Base-by-base conservation (phyloP, 768 basidiomycete species). In the Daedaleopsis sinensis region DNA sequence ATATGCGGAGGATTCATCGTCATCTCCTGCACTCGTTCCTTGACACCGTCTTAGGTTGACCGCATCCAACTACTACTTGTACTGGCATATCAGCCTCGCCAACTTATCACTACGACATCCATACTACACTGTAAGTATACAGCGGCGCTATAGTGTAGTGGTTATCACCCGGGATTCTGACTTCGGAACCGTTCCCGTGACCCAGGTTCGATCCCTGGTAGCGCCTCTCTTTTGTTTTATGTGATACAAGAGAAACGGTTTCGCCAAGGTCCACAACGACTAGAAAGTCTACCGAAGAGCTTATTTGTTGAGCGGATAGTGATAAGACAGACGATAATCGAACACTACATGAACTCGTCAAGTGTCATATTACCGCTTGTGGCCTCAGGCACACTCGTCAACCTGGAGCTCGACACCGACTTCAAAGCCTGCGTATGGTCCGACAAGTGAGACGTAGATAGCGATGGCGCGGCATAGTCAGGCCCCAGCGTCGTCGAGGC, bases 1-100 rank as follows among this genome's bases (percentile, higher is more conserved):
- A 93, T 90, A 71, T 93, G 91, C 9, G 92, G 88, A 1, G 92
- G 92, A 71, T 94, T 91, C 49, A 87, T 89, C 62, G 83, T 79
- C 84, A 87, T 86, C 52, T 42, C 18, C 11, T 42, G 39, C 39
- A 18, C 5, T 42, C 13, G 39, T 2, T 42, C 13, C 39, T 13
- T 18, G 39, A 55, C 37, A 46, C 46, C 19, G 44, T 27, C 27
- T 11, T 42, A 36, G 11, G n/a, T 27, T 21, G 37, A 35, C 32
- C n/a, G n/a, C n/a, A n/a, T 18, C 19, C 43, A 35, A 27, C n/a
- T 5, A 39, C 24, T 55, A 5, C 36, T 32, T 32, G 27, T 32
- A 32, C 27, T 32, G 4, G 27, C 4, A 32, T 3, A 32, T 7
- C 27, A 32, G 27, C 27, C 27, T 7, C 8, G 37, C 15, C 37